These are phyloP conservation scores for Tulasnella sp. DNA, from an alignment of 768 basidiomycete genomes.

Conservation along the genomic window DNA sequence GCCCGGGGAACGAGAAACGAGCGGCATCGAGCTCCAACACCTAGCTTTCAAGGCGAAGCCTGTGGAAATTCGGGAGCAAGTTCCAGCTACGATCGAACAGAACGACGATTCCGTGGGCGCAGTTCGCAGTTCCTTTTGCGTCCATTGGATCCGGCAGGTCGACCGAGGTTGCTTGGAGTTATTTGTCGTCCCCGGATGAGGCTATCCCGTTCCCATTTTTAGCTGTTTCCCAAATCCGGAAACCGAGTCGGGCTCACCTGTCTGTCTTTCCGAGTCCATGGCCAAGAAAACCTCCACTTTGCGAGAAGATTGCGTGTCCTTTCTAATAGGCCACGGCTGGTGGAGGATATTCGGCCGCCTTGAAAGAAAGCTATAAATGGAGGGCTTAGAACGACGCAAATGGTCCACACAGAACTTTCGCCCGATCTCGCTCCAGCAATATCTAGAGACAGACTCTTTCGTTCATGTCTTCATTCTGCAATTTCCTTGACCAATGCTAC, in stretches of 20 bases:
- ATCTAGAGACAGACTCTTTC: not conserved
- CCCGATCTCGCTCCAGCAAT: not conserved
- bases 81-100: too few species aligned
- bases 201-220: not conserved
- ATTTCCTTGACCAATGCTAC: conserved; percentile 6
- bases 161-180: not conserved
- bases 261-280: not conserved
- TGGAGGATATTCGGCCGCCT: not conserved
- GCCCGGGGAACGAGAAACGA: too few species aligned
- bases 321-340: not conserved
- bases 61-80: too few species aligned
- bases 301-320: not conserved
- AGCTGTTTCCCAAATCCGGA: not conserved
- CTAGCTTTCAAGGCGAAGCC: too few species aligned
- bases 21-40: too few species aligned
- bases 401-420: not conserved
- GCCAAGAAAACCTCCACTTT: not conserved
- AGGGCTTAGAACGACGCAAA: not conserved
- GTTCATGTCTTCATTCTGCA: not conserved
- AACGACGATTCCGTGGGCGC: too few species aligned
- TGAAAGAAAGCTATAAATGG: not conserved
- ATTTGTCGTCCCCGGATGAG: not conserved
- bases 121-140: too few species aligned
- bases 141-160: not conserved
- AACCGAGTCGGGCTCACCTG: not conserved